A percentile compares a stretch with the other conserved stretches of the same genome.
Conservation (phyloP, 257 asterid species). For the Solanum ossicruentum region DNA sequence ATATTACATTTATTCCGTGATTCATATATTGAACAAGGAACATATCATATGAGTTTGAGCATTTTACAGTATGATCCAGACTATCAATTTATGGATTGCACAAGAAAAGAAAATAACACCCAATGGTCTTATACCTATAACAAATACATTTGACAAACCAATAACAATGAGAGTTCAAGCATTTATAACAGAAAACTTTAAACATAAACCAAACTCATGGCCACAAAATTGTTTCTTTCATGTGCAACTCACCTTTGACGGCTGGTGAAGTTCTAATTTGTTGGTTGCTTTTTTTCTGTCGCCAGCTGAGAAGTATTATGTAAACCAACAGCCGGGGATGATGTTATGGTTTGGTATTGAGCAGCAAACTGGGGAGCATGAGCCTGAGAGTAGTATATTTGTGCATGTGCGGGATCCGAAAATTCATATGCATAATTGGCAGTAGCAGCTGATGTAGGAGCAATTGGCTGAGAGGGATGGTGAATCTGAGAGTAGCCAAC, state of each 20-base stretch:
- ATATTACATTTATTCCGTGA: neutral
- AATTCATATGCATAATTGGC: conserved; percentile 46
- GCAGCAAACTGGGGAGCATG: conserved; percentile 53
- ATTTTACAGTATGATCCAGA: conserved; percentile 4
- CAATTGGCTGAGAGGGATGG: conserved; percentile 61
- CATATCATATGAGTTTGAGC: neutral
- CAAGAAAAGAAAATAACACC: conserved; percentile 1
- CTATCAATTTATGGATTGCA: neutral
- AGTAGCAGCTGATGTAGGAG: conserved; percentile 47
- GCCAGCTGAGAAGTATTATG: conserved; percentile 48
- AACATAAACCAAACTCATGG: conserved; percentile 28
- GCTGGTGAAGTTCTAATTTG: conserved; percentile 31
- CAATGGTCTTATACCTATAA: conserved; percentile 5
- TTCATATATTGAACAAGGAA: neutral
- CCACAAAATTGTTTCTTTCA: conserved; percentile 76
- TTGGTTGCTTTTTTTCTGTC: conserved; percentile 41
- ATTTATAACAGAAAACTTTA: conserved; percentile 19
- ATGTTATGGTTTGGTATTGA: conserved; percentile 63
- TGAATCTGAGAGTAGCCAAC: conserved; percentile 67
- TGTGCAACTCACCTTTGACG: conserved; percentile 43
- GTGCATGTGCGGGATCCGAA: conserved; percentile 56
- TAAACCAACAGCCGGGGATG: conserved; percentile 25
- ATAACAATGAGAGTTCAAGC: conserved; percentile 24
- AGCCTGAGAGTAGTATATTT: conserved; percentile 61
- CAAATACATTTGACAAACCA: conserved; percentile 61